These are phyloP conservation scores for Amanita pseudoporphyria DNA, from an alignment of 768 basidiomycete genomes.

Conservation along the genomic window DNA sequence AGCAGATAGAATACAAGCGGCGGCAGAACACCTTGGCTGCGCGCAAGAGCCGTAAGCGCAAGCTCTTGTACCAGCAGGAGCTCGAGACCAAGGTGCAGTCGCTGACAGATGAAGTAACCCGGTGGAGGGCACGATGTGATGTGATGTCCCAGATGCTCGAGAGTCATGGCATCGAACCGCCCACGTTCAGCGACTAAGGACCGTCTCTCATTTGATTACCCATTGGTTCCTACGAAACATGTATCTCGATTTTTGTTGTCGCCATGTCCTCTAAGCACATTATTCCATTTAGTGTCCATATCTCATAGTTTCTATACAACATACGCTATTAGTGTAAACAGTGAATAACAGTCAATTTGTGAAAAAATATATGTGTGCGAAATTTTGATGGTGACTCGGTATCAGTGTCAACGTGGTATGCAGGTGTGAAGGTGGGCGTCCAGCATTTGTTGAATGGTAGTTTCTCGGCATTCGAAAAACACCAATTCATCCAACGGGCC, in stretches of 20 bases:
- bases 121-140: conserved; percentile 19
- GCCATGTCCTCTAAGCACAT: background rate
- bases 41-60: conserved; percentile 63
- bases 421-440: background rate
- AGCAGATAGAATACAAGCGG: conserved; percentile 71
- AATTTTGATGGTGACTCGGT: background rate
- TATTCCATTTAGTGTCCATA: too few relatives aligned
- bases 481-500: background rate
- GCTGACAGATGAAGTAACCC: conserved; percentile 28
- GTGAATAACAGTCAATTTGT: too few relatives aligned
- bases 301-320: too few relatives aligned
- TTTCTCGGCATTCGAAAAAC: background rate
- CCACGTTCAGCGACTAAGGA: background rate
- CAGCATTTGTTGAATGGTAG: conserved; percentile 6
- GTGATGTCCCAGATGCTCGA: background rate
- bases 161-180: conserved; percentile 2
- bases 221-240: background rate
- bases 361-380: too few relatives aligned
- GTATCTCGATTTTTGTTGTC: background rate
- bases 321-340: too few relatives aligned
- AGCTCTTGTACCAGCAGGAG: conserved; percentile 56
- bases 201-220: background rate
- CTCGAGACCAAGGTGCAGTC: conserved; percentile 42
- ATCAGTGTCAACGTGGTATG: background rate
- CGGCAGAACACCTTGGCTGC: conserved; percentile 77